A percentile compares a stretch with the other conserved stretches of the same genome.
Conservation (phyloP, 495 filamentous ascomycete species). For the Acidomyces sp. region DNA sequence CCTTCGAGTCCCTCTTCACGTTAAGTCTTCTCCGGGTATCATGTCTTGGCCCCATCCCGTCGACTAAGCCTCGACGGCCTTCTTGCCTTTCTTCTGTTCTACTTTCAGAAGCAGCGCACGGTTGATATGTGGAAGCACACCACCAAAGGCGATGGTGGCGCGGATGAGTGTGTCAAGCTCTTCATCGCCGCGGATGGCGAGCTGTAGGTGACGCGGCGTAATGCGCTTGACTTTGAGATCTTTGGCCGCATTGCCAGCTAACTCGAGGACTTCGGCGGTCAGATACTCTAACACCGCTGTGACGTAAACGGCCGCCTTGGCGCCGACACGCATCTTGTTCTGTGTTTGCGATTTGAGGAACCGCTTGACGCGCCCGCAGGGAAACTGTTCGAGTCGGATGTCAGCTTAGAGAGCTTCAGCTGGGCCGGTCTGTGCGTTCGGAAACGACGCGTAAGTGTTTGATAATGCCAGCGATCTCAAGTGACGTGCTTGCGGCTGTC, state of each 20-base stretch:
- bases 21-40: conserved; percentile 1
- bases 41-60: not conserved
- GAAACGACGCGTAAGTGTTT: not conserved
- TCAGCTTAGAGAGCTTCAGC: too few species aligned
- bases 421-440: too few species aligned
- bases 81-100: conserved; percentile 95
- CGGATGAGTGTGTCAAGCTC: conserved; percentile 95
- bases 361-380: conserved; percentile 98
- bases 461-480: not conserved
- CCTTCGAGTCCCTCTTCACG: not conserved
- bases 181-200: conserved; percentile 96
- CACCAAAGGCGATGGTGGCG: conserved; percentile 94
- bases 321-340: conserved; percentile 99
- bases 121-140: conserved; percentile 98
- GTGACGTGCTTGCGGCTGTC: not conserved
- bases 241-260: conserved; percentile 96
- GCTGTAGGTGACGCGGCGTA: conserved; percentile 92
- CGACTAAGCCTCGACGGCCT: conserved; percentile 45
- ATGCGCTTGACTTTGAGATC: conserved; percentile 99
- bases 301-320: conserved; percentile 96
- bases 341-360: conserved; percentile 99
- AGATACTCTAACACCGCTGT: conserved; percentile 97
- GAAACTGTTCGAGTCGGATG: conserved; percentile 51
- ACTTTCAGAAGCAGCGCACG: conserved; percentile 94
- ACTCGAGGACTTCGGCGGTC: conserved; percentile 94